Conservation (phyloP, 2,329 filamentous ascomycete genomes). For the Lizonia empirigonia region DNA sequence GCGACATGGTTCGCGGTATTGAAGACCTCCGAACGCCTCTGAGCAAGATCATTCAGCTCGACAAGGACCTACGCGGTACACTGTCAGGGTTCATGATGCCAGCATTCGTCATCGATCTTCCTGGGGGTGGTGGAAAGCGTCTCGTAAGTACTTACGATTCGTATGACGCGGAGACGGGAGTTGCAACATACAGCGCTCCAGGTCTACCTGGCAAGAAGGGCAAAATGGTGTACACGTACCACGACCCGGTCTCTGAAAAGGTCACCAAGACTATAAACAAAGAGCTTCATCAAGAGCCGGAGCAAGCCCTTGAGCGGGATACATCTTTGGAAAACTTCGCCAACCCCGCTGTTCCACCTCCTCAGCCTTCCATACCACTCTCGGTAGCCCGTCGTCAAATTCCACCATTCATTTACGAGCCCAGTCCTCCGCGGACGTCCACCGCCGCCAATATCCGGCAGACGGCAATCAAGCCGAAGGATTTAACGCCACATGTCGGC, state of each 20-base stretch:
- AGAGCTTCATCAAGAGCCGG: conserved; percentile 7
- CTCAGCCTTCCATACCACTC: not conserved
- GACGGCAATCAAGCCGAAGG: not conserved
- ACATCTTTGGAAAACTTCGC: not conserved
- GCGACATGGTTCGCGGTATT: conserved; percentile 65
- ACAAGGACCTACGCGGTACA: conserved; percentile 63
- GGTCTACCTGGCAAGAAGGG: conserved; percentile 54
- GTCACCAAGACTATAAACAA: not conserved
- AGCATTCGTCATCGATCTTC: conserved; percentile 67
- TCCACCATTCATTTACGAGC: not conserved
- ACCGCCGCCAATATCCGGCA: not conserved
- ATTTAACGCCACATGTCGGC: conserved; percentile 1
- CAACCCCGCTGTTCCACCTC: not conserved
- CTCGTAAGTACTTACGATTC: conserved; percentile 59
- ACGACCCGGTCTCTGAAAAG: conserved; percentile 59
- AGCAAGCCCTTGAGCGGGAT: conserved; percentile 7
- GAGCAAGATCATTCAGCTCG: conserved; percentile 62
- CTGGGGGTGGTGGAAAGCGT: conserved; percentile 67
- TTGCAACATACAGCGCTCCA: conserved; percentile 63
- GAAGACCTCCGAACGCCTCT: conserved; percentile 69
- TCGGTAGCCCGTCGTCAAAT: not conserved
- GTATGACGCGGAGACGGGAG: conserved; percentile 61
- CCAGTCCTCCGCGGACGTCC: not conserved
- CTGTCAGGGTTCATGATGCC: conserved; percentile 69
- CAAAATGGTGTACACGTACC: conserved; percentile 59